These are phyloP conservation scores for Schwanniomyces vanrijiae DNA, from an alignment of 805 yeast genomes.

Conservation along the genomic window DNA sequence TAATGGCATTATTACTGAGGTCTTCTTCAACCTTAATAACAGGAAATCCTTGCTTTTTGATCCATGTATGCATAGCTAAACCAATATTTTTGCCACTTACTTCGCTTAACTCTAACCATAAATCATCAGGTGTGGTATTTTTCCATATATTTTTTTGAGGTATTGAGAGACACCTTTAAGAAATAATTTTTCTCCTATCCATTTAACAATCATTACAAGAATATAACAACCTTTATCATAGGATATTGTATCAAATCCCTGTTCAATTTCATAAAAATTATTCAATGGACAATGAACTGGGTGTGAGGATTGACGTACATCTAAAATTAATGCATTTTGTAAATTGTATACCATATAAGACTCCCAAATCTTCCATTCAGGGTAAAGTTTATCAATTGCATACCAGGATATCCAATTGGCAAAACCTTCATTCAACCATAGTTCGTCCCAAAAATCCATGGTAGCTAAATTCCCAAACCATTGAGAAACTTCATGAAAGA, in stretches of 20 bases:
- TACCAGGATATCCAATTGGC: constrained; percentile 93
- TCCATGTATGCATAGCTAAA: constrained; percentile 77
- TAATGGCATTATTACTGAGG: constrained; percentile 40
- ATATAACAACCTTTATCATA: constrained; percentile 82
- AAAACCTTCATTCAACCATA: constrained; percentile 87
- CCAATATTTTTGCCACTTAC: constrained; percentile 74
- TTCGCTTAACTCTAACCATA: constrained; percentile 72
- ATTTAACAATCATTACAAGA: constrained; percentile 74
- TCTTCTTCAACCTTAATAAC: constrained; percentile 63
- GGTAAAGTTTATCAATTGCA: constrained; percentile 71
- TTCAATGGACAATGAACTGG: constrained; percentile 83
- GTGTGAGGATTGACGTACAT: constrained; percentile 79
- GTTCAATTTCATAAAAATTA: constrained; percentile 76
- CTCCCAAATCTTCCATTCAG: constrained; percentile 88
- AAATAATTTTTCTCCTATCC: constrained; percentile 77
- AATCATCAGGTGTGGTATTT: constrained; percentile 72
- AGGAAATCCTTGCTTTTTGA: constrained; percentile 77
- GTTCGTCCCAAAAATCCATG: constrained; percentile 91
- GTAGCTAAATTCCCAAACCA: constrained; percentile 91
- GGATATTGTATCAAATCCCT: constrained; percentile 82
- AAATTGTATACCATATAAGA: constrained; percentile 77
- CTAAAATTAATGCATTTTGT: constrained; percentile 73
- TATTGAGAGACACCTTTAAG: constrained; percentile 78
- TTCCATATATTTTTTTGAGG: constrained; percentile 75
- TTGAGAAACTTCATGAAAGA: constrained; percentile 87